A percentile compares a stretch with the other conserved stretches of the same genome.
Conservation (phyloP, 805 yeast genomes). For the Isabelozyma heimii region DNA sequence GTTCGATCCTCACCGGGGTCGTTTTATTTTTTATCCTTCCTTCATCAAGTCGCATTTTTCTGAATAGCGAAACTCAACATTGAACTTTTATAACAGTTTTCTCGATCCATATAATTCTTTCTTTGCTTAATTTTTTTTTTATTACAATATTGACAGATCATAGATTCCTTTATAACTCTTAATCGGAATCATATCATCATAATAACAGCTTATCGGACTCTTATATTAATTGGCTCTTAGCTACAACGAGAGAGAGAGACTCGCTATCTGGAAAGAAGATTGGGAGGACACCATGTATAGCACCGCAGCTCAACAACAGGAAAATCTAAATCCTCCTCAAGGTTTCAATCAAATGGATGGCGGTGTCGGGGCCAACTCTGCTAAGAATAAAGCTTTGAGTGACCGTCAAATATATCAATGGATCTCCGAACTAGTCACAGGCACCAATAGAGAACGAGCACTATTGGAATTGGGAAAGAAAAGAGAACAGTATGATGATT, state of each 20-base stretch:
- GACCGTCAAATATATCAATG: constrained; percentile 86
- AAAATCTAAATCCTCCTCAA: not conserved
- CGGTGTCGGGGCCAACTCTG: not conserved
- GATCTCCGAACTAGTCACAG: constrained; percentile 87
- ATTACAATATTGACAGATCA: too few relatives aligned
- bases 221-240: not conserved
- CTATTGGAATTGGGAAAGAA: constrained; percentile 88
- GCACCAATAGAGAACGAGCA: constrained; percentile 91
- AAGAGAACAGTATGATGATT: constrained; percentile 90
- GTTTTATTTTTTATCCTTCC: constrained; percentile 5
- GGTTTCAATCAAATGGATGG: not conserved
- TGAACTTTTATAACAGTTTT: not conserved
- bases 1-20: constrained; percentile 26
- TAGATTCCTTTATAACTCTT: too few relatives aligned
- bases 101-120: not conserved
- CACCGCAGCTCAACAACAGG: constrained; percentile 8
- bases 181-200: too few relatives aligned
- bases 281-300: constrained; percentile 5
- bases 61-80: not conserved
- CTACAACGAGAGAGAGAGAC: too few relatives aligned
- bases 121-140: not conserved
- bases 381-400: constrained; percentile 25
- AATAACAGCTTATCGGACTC: not conserved
- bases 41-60: not conserved
- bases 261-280: too few relatives aligned